Conservation (phyloP, 176 grass and related monocot species). For the Olyra latifolia region DNA sequence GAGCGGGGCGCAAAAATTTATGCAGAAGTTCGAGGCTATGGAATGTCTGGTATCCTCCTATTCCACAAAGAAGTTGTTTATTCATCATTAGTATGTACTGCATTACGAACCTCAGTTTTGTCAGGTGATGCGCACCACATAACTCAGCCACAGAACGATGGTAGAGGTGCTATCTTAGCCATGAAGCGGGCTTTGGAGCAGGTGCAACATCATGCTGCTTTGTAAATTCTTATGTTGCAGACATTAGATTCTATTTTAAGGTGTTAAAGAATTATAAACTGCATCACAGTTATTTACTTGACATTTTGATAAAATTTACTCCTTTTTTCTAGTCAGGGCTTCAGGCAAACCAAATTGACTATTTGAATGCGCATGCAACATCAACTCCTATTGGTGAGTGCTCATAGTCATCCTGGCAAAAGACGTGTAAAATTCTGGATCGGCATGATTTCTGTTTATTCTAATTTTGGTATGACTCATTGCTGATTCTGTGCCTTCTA, state of each 20-base stretch:
- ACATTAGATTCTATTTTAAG: not conserved
- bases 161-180: slow-evolving; percentile 86
- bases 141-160: slow-evolving; percentile 75
- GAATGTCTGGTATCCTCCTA: slow-evolving; percentile 80
- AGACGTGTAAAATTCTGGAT: not conserved
- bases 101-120: slow-evolving; percentile 15
- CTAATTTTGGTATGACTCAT: not conserved
- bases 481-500: slow-evolving; percentile 15
- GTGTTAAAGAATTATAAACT: slow-evolving; percentile 11
- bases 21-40: slow-evolving; percentile 89
- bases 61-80: slow-evolving; percentile 7
- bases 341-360: slow-evolving; percentile 74
- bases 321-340: slow-evolving; percentile 66
- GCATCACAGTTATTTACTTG: not conserved
- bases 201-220: slow-evolving; percentile 25
- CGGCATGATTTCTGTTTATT: not conserved
- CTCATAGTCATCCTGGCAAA: not conserved
- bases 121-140: slow-evolving; percentile 96
- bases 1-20: slow-evolving; percentile 86
- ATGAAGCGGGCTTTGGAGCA: slow-evolving; percentile 80
- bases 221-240: not conserved
- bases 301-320: not conserved
- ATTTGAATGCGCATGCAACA: slow-evolving; percentile 91
- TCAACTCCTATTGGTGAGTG: slow-evolving; percentile 86
- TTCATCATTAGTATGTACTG: not conserved